Base-by-base conservation (phyloP, 1,139 yeast species). In the Taphrina populina region DNA sequence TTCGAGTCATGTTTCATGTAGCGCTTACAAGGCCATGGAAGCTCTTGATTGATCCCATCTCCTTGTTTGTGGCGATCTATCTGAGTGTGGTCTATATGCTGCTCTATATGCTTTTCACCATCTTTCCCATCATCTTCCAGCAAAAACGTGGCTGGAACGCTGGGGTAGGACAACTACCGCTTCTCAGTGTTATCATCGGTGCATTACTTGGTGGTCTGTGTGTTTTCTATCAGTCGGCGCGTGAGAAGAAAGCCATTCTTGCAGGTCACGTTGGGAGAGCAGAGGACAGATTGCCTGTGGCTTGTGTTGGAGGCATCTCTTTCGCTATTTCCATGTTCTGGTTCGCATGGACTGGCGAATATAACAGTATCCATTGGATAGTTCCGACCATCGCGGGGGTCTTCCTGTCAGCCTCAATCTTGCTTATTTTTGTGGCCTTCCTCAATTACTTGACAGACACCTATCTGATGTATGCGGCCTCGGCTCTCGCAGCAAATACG, bases 221-320 rank as follows among this genome's bases (percentile, higher is more conserved):
- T 29, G 68, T 70, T 61, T 61, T 73, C n/a, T 39, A 41, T 27
- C 54, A 56, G 54, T 72, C 70, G 55, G 69, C 10, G 13, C 20
- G 41, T 10, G 49, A 41, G 21, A 27, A 30, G 26, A 40, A 52
- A 36, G 32, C 81, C 83, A 19, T 75, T 81, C 30, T 17, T 19
- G 37, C 27, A 10, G 54, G 54, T 10, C 54, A 39, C 17, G 23
- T 13, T 8, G 27, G 34, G 13, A 21, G 44, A 11, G 95, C 96
- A 0, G 96, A 88, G 68, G 84, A 81, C 40, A 80, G 95, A 70
- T 72, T 88, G 61, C 81, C 82, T 6, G 81, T 90, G 20, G 80
- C 85, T 83, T 77, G 84, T 71, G 67, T 76, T 49, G 90, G 87
- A 37, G 82, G 88, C 1, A 67, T 83, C 29, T 76, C 79, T 15